Evolutionary conservation across 2,329 filamentous ascomycete genomes (phyloP).

Genomic region (Falciphora oryzae): DNA sequence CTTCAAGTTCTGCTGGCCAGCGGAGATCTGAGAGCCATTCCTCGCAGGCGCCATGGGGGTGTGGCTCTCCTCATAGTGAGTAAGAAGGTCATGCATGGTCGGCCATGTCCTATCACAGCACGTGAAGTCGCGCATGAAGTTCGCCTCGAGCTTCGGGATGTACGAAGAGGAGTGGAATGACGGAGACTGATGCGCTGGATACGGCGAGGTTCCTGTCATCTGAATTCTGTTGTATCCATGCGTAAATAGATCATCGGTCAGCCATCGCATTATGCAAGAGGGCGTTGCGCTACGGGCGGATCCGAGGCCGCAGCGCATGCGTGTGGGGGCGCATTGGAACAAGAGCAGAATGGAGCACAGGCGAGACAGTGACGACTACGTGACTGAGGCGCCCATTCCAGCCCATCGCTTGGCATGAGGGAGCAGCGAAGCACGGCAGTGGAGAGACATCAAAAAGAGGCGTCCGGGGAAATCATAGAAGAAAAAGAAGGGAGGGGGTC

Average conservation of each 20-base stretch:
- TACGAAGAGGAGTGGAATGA: slow-evolving; percentile 97
- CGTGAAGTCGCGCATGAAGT: slow-evolving; percentile 95
- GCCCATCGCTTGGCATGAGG: background rate
- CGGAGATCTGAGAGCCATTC: slow-evolving; percentile 22
- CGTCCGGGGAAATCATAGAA: background rate
- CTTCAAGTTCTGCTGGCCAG: slow-evolving; percentile 10
- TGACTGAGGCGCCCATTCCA: background rate
- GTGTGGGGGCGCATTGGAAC: background rate
- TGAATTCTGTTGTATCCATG: slow-evolving; percentile 7
- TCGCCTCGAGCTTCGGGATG: slow-evolving; percentile 90
- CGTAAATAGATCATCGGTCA: background rate
- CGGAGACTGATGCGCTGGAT: slow-evolving; percentile 74
- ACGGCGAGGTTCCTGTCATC: slow-evolving; percentile 75
- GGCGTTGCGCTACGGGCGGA: background rate
- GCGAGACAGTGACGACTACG: background rate
- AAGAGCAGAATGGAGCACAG: background rate
- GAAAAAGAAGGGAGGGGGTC: background rate
- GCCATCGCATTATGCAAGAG: background rate
- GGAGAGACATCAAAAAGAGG: background rate
- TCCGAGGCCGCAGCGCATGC: background rate
- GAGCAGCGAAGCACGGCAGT: background rate
- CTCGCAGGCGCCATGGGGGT: slow-evolving; percentile 47
- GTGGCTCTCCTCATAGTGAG: slow-evolving; percentile 95
- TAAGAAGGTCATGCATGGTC: slow-evolving; percentile 87
- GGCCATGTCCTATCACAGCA: slow-evolving; percentile 89